Evolutionary conservation across 179 eudicot species (phyloP).

Genomic region (Gypsophila paniculata): DNA sequence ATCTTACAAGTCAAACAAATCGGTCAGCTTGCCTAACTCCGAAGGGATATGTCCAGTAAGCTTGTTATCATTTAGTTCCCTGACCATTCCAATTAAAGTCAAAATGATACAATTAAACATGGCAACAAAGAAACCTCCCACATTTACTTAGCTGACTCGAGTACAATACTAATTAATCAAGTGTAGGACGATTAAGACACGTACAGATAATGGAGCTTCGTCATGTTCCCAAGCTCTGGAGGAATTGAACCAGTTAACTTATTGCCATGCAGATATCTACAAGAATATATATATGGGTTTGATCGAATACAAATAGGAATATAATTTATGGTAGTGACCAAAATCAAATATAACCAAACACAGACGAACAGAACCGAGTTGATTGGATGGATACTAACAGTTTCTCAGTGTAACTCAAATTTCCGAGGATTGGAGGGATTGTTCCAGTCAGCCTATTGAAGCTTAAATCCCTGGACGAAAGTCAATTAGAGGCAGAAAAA

Average conservation of each 20-base stretch:
- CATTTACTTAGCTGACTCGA: background rate
- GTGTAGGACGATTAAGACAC: background rate
- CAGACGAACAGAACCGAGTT: background rate
- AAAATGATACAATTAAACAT: background rate
- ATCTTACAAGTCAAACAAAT: conserved; percentile 84
- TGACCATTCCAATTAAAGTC: conserved; percentile 18
- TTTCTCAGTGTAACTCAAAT: conserved; percentile 91
- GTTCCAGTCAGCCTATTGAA: conserved; percentile 78
- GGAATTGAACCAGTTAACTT: conserved; percentile 75
- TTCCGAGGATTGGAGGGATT: conserved; percentile 88
- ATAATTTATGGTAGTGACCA: background rate
- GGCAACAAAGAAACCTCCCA: background rate
- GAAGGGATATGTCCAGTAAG: conserved; percentile 78
- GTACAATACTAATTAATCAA: background rate
- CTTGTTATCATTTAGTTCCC: conserved; percentile 86
- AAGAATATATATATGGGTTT: background rate
- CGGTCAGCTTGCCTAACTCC: conserved; percentile 83
- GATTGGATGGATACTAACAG: conserved; percentile 47
- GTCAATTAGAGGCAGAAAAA: background rate
- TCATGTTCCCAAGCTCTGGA: conserved; percentile 92
- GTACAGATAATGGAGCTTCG: conserved; percentile 93
- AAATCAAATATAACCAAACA: background rate
- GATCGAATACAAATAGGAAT: background rate
- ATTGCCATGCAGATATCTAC: conserved; percentile 87
- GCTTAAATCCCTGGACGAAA: conserved; percentile 67